These are phyloP conservation scores for Pichia insulana DNA, from an alignment of 805 yeast genomes.

Conservation along the genomic window DNA sequence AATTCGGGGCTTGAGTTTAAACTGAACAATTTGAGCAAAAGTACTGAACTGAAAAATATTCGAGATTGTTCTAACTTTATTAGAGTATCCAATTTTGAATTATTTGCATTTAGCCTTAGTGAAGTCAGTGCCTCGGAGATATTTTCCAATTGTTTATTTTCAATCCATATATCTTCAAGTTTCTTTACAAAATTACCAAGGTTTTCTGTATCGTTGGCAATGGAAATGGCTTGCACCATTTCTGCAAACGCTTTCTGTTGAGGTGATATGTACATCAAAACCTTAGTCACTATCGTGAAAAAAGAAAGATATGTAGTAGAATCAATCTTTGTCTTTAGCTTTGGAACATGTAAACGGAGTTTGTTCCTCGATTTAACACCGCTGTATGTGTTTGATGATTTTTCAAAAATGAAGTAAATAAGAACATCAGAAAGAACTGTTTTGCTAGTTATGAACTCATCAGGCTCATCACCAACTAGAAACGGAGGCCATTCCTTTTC, in stretches of 20 bases:
- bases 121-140: constrained; percentile 27
- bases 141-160: constrained; percentile 8
- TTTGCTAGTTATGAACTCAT: constrained; percentile 37
- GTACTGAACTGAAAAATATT: constrained; percentile 34
- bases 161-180: constrained; percentile 6
- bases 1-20: constrained; percentile 19
- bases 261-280: constrained; percentile 62
- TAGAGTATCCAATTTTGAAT: too few relatives aligned
- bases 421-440: constrained; percentile 55
- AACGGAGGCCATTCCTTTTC: constrained; percentile 78
- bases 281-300: constrained; percentile 51
- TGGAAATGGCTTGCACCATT: constrained; percentile 52
- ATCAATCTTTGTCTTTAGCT: constrained; percentile 57
- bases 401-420: constrained; percentile 50
- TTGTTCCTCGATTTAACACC: constrained; percentile 31
- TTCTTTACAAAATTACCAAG: constrained; percentile 23
- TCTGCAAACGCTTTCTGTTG: constrained; percentile 47
- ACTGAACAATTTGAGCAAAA: constrained; percentile 34
- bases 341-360: constrained; percentile 59
- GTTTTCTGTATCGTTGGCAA: constrained; percentile 66
- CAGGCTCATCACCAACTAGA: constrained; percentile 50
- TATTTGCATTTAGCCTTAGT: constrained; percentile 38
- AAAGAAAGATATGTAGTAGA: constrained; percentile 65
- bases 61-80: constrained; percentile 17
- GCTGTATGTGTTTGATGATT: constrained; percentile 35